Conservation (phyloP, 495 filamentous ascomycete species). For the Pyronema omphalodes region DNA sequence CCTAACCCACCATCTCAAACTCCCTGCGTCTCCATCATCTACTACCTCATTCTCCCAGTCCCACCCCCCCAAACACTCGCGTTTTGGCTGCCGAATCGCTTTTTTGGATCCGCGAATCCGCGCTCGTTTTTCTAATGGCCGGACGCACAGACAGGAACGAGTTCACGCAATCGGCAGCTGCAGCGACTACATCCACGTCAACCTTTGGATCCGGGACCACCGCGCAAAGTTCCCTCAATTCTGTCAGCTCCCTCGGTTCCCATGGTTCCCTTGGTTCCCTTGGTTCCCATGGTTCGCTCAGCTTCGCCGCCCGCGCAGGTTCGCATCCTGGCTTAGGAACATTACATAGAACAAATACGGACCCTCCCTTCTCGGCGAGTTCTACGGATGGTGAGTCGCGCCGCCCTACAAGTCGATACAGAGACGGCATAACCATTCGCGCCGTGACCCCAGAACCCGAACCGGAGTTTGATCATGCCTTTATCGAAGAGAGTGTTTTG, state of each 20-base stretch:
- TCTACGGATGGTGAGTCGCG: not conserved
- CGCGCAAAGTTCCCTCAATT: not conserved
- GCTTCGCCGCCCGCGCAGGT: conserved; percentile 11
- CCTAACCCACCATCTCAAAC: conserved; percentile 25
- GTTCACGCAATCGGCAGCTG: conserved; percentile 1
- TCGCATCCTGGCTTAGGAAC: conserved; percentile 3
- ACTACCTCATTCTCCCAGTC: not conserved
- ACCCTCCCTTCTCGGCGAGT: not conserved
- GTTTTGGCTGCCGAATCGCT: not conserved
- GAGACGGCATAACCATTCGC: conserved; percentile 29
- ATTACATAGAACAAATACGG: conserved; percentile 4
- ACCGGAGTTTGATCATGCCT: conserved; percentile 16
- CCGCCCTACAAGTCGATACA: conserved; percentile 10
- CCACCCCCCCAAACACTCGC: not conserved
- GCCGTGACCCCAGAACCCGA: conserved; percentile 36
- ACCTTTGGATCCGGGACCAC: too few species aligned
- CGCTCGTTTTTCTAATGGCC: not conserved
- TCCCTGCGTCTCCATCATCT: conserved; percentile 54
- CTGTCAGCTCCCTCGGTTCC: conserved; percentile 13
- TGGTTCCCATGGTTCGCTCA: too few species aligned
- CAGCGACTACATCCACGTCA: not conserved
- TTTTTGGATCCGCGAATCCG: not conserved
- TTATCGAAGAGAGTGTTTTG: too few species aligned
- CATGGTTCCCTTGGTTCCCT: too few species aligned
- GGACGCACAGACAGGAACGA: conserved; percentile 3